Evolutionary conservation across 768 basidiomycete species (phyloP).

Genomic region (Suillus ampliporus): DNA sequence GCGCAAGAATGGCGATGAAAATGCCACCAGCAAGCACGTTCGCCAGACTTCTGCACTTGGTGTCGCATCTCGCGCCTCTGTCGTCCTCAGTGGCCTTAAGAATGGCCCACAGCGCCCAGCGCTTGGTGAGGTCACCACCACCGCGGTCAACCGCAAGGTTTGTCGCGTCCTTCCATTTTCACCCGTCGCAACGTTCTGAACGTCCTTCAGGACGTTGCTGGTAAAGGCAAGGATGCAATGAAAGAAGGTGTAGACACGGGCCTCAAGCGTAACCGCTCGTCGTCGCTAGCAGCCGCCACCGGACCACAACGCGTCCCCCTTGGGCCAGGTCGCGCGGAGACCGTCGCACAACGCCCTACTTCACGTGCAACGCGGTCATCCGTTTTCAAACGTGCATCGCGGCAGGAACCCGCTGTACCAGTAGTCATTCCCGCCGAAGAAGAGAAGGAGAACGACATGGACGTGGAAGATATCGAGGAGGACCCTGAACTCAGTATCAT

Average conservation of each 20-base stretch:
- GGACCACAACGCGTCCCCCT: slow-evolving; percentile 72
- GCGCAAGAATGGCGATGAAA: slow-evolving; percentile 80
- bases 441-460: slow-evolving; percentile 65
- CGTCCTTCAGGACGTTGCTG: slow-evolving; percentile 48
- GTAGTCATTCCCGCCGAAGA: slow-evolving; percentile 49
- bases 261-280: slow-evolving; percentile 63
- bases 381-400: slow-evolving; percentile 48
- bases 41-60: slow-evolving; percentile 61
- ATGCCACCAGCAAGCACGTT: slow-evolving; percentile 69
- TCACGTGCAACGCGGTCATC: slow-evolving; percentile 35
- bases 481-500: slow-evolving; percentile 50
- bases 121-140: slow-evolving; percentile 81
- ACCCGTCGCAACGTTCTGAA: slow-evolving; percentile 1
- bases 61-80: slow-evolving; percentile 56
- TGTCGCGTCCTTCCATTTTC: slow-evolving; percentile 26
- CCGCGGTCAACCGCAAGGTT: slow-evolving; percentile 80
- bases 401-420: slow-evolving; percentile 47
- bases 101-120: slow-evolving; percentile 67
- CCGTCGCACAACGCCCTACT: slow-evolving; percentile 45
- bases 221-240: slow-evolving; percentile 60
- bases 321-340: slow-evolving; percentile 59
- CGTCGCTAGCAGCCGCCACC: slow-evolving; percentile 67
- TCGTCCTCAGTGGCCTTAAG: slow-evolving; percentile 52
- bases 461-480: slow-evolving; percentile 46
- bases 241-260: slow-evolving; percentile 64